A percentile compares a stretch with the other conserved stretches of the same genome.
Evolutionary conservation across 1,284 basidiomycete species (phyloP).

Genomic region (Boletus mariae): DNA sequence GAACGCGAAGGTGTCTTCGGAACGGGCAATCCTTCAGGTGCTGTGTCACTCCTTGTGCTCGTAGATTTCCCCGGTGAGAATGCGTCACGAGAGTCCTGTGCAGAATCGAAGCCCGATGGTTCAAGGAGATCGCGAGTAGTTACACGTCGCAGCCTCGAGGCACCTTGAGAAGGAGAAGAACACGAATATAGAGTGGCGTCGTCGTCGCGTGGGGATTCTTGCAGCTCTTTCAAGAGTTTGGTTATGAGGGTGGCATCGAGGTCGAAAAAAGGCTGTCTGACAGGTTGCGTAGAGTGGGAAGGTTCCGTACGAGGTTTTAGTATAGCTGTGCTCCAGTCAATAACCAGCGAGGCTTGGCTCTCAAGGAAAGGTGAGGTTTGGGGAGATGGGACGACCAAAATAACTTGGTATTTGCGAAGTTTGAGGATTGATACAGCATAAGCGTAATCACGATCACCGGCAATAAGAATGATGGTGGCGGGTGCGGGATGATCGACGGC

Average conservation of each 20-base stretch:
- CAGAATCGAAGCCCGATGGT: constrained; percentile 12
- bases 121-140: constrained; percentile 27
- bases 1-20: constrained; percentile 23
- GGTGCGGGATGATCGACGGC: constrained; percentile 44
- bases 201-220: constrained; percentile 15
- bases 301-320: constrained; percentile 32
- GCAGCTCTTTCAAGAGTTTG: constrained; percentile 23
- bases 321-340: constrained; percentile 50
- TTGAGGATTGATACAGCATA: constrained; percentile 42
- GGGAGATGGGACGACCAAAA: constrained; percentile 40
- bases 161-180: constrained; percentile 1
- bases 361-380: constrained; percentile 45
- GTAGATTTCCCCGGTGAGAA: constrained; percentile 11
- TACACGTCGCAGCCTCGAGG: constrained; percentile 16
- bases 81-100: constrained; percentile 4
- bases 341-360: constrained; percentile 49
- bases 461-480: constrained; percentile 43
- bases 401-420: constrained; percentile 40
- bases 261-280: constrained; percentile 29
- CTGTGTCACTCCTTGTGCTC: constrained; percentile 6
- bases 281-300: constrained; percentile 3
- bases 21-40: constrained; percentile 6
- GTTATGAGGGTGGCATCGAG: constrained; percentile 23
- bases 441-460: constrained; percentile 47
- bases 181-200: constrained; percentile 1